Conservation (phyloP, 2,329 filamentous ascomycete species). For the Hypoxylon sp. region DNA sequence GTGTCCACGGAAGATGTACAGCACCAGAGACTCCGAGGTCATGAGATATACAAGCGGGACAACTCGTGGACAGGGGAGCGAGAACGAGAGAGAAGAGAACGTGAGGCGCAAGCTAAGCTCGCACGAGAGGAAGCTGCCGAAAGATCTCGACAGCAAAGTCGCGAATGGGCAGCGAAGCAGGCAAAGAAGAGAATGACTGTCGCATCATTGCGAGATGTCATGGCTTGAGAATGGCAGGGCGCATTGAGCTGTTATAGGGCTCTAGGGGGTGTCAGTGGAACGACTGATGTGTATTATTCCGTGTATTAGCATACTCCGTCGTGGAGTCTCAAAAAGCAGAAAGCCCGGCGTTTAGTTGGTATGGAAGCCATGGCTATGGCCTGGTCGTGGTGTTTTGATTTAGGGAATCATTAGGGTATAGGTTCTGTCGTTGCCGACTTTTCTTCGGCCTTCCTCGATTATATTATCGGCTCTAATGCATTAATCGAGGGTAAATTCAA, state of each 20-base stretch:
- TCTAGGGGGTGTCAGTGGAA: slow-evolving; percentile 4
- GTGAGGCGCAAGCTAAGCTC: slow-evolving; percentile 67
- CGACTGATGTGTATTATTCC: slow-evolving; percentile 43
- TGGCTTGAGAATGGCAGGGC: slow-evolving; percentile 23
- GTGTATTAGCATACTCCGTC: slow-evolving; percentile 43
- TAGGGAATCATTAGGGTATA: slow-evolving; percentile 25
- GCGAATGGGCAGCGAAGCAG: slow-evolving; percentile 75
- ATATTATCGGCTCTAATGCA: slow-evolving; percentile 34
- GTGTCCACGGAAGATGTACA: slow-evolving; percentile 67
- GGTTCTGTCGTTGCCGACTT: slow-evolving; percentile 21
- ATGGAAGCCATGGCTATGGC: slow-evolving; percentile 6
- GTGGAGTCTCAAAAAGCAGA: slow-evolving; percentile 35
- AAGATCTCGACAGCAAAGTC: slow-evolving; percentile 70
- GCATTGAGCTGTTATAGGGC: not conserved
- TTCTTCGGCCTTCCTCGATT: slow-evolving; percentile 20
- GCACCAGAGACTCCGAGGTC: slow-evolving; percentile 67
- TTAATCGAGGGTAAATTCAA: slow-evolving; percentile 25
- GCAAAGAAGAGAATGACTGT: slow-evolving; percentile 58
- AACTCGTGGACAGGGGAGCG: slow-evolving; percentile 63
- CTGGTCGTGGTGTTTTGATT: slow-evolving; percentile 20
- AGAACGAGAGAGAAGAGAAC: slow-evolving; percentile 68
- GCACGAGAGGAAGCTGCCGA: slow-evolving; percentile 74
- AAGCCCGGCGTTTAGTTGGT: slow-evolving; percentile 42
- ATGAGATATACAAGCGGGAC: slow-evolving; percentile 69
- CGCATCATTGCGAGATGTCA: slow-evolving; percentile 47